A percentile compares a stretch with the other conserved stretches of the same genome.
Evolutionary conservation across 2,329 filamentous ascomycete species (phyloP).

Genomic region (Colletotrichum lini): DNA sequence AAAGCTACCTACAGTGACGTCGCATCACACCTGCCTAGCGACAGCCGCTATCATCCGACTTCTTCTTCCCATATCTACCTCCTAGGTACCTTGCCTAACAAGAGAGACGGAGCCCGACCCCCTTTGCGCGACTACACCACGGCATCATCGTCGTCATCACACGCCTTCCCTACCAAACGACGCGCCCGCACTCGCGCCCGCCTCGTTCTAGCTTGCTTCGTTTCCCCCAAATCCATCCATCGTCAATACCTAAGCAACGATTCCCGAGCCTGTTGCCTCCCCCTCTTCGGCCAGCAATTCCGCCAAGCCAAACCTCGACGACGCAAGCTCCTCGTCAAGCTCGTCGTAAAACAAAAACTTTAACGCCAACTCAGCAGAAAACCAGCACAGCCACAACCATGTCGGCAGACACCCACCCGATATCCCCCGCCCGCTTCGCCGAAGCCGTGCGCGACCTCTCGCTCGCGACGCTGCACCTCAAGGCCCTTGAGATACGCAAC

Average conservation of each 20-base stretch:
- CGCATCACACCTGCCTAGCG: background rate
- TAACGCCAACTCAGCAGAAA: background rate
- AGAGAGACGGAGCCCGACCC: background rate
- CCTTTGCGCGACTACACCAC: background rate
- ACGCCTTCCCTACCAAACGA: background rate
- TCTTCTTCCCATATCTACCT: background rate
- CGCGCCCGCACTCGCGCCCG: background rate
- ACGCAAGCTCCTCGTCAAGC: background rate
- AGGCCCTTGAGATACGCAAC: constrained; percentile 83
- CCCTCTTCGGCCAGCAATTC: too few relatives aligned
- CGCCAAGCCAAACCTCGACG: background rate
- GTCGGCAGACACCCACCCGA: constrained; percentile 75
- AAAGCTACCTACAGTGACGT: constrained; percentile 13
- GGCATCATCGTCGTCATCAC: background rate
- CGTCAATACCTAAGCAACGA: background rate
- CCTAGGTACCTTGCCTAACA: background rate
- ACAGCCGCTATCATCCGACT: background rate
- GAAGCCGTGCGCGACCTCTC: constrained; percentile 78
- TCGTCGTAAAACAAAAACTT: constrained; percentile 15
- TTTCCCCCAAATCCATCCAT: background rate
- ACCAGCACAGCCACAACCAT: constrained; percentile 54
- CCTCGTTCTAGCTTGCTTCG: background rate
- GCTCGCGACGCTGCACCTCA: constrained; percentile 77
- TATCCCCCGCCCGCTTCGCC: constrained; percentile 74
- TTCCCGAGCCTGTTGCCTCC: background rate